Evolutionary conservation across 768 basidiomycete species (phyloP), one percentile per base, ranked within the genome.

Genomic region (Hygrophoropsis aurantiaca): DNA sequence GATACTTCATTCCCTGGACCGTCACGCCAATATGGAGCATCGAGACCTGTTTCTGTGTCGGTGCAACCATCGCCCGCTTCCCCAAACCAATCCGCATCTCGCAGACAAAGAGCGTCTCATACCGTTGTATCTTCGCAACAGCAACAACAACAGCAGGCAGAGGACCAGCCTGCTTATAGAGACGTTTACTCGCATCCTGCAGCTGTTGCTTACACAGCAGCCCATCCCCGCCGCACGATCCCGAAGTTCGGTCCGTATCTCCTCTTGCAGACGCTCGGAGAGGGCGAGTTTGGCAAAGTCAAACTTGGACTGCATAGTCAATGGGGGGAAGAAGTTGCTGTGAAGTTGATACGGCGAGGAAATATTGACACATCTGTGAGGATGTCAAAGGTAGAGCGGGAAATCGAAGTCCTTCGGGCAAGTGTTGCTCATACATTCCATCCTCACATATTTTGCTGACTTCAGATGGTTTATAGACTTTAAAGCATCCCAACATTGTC

Each of bases 281-380:
- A 99, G 70, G 95, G 95, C 56, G 95, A 98, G 73, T 97, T 97
- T 61, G 94, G 94, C 38, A 98, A 98, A 66, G 94, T 98, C 71
- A 98, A 97, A 66, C 82, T 98, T n/a, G 95, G 95, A 5, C 75
- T 98, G 43, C 95, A 98, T 59, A 78, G 75, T 55, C 84, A 89
- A 55, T 97, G 89, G 84, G 94, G 92, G 24, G 94, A 97, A 66
- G 95, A 97, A 64, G 94, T 95, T n/a, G 95, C 95, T 11, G 94
- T 97, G 59, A 99, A 99, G 73, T 75, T 99, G 49, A 98, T 98
- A 58, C 79, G 94, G 44, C 74, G 94, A 45, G 93, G 93, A 25
- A 97, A 90, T 61, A 83, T 98, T 47, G 94, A 97, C 58, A 87
- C 80, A 46, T 72, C 80, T 11, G 81, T 90, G 5, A 80, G 94